Evolutionary conservation across 352 stramenopile species (phyloP).

Genomic region (Globisporangium splendens): DNA sequence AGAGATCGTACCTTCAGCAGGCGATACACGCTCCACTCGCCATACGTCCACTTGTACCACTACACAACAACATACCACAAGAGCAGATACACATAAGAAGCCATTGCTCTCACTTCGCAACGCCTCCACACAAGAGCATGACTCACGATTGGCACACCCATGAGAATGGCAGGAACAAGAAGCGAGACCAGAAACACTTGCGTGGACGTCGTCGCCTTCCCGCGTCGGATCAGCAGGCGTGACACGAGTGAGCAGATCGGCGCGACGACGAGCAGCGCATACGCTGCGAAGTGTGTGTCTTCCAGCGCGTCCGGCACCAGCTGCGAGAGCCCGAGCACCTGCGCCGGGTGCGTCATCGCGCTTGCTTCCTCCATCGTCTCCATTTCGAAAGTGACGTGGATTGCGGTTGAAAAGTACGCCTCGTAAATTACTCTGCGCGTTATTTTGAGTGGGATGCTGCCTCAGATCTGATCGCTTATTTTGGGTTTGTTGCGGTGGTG

Average conservation of each 20-base stretch:
- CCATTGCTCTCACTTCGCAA: neutral
- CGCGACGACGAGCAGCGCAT: conserved; percentile 43
- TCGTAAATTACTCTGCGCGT: no score
- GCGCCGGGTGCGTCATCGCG: neutral
- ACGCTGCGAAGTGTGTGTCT: conserved; percentile 38
- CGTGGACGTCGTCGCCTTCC: conserved; percentile 37
- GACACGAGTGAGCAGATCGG: conserved; percentile 33
- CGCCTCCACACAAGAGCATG: neutral
- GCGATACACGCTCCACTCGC: conserved; percentile 22
- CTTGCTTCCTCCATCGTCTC: neutral
- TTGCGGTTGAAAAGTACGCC: no score
- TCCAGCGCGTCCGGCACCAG: conserved; percentile 45
- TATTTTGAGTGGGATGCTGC: no score
- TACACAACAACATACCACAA: conserved; percentile 7
- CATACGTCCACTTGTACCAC: conserved; percentile 20
- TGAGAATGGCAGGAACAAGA: conserved; percentile 31
- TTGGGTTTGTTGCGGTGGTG: no score
- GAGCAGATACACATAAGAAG: neutral
- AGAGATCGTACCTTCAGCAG: conserved; percentile 16
- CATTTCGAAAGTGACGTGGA: conserved; percentile 7
- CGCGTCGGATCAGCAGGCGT: conserved; percentile 27
- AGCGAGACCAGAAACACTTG: conserved; percentile 45
- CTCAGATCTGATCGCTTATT: no score
- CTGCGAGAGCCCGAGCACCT: conserved; percentile 28
- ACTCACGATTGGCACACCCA: conserved; percentile 38